These are phyloP conservation scores for Arthromyces matolae DNA, from an alignment of 768 basidiomycete genomes.

Conservation along the genomic window DNA sequence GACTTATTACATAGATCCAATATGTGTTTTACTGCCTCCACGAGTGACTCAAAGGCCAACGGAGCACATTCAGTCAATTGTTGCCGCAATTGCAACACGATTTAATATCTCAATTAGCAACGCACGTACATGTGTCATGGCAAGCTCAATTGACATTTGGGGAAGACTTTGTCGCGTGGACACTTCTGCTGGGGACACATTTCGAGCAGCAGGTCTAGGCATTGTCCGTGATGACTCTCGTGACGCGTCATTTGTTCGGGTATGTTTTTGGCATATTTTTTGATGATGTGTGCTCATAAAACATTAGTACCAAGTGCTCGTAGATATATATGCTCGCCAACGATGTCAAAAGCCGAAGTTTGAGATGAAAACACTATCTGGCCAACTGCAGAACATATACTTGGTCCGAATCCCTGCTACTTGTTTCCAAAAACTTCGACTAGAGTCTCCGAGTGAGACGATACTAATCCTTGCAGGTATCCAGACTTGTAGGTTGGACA, in stretches of 20 bases:
- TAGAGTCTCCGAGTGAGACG: neutral
- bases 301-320: neutral
- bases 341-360: neutral
- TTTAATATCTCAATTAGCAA: neutral
- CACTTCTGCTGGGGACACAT: neutral
- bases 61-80: neutral
- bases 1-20: neutral
- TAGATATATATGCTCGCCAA: neutral
- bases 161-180: neutral
- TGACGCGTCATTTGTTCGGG: conserved; percentile 1
- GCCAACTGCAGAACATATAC: conserved; percentile 1
- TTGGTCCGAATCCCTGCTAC: neutral
- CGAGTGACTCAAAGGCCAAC: neutral
- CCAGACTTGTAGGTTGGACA: neutral
- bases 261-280: neutral
- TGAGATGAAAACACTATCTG: neutral
- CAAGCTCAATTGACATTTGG: neutral
- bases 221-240: neutral
- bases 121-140: neutral
- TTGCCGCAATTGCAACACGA: neutral
- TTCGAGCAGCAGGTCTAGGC: neutral
- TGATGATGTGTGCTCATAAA: neutral
- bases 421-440: neutral
- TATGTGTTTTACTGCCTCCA: neutral
- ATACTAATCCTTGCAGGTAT: neutral